A percentile compares a stretch with the other conserved stretches of the same genome.
Evolutionary conservation across 345 rosid genomes (phyloP).

Genomic region (Lumnitzera racemosa): DNA sequence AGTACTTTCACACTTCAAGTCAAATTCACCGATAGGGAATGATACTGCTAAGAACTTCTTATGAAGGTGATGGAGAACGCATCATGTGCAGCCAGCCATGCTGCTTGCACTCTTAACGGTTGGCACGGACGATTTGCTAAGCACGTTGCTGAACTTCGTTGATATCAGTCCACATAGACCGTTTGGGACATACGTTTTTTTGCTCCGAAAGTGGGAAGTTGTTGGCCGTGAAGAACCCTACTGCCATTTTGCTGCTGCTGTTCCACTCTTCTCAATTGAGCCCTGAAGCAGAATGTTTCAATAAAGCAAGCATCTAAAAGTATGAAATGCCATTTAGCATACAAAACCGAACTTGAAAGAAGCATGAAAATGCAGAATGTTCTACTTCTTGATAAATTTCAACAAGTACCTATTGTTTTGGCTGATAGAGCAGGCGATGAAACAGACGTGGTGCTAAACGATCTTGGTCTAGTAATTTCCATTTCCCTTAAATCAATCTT

Average conservation of each 20-base stretch:
- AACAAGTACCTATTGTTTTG: slow-evolving; percentile 26
- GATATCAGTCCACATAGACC: slow-evolving; percentile 59
- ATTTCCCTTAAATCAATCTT: neutral
- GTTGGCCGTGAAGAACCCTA: slow-evolving; percentile 5
- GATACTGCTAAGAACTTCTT: neutral
- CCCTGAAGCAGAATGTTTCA: neutral
- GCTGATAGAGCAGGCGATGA: slow-evolving; percentile 8
- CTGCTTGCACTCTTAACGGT: slow-evolving; percentile 56
- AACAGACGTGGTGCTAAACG: slow-evolving; percentile 22
- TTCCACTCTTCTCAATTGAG: slow-evolving; percentile 7
- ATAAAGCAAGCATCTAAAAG: slow-evolving; percentile 5
- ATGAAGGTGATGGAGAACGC: slow-evolving; percentile 43
- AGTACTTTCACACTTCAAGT: slow-evolving; percentile 22
- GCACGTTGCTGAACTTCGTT: slow-evolving; percentile 47
- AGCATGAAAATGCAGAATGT: slow-evolving; percentile 20
- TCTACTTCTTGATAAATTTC: slow-evolving; percentile 23
- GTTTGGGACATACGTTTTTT: slow-evolving; percentile 4
- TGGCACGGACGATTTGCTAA: slow-evolving; percentile 41
- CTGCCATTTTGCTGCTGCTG: slow-evolving; percentile 7
- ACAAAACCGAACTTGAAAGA: slow-evolving; percentile 6
- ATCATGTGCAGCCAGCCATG: slow-evolving; percentile 44
- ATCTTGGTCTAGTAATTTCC: slow-evolving; percentile 53
- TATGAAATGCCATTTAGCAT: slow-evolving; percentile 5
- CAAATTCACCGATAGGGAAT: neutral
- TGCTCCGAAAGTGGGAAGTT: slow-evolving; percentile 6